Evolutionary conservation across 305 asterid genomes (phyloP), one percentile per base, ranked within the genome.

Genomic region (Euphrasia arctica): DNA sequence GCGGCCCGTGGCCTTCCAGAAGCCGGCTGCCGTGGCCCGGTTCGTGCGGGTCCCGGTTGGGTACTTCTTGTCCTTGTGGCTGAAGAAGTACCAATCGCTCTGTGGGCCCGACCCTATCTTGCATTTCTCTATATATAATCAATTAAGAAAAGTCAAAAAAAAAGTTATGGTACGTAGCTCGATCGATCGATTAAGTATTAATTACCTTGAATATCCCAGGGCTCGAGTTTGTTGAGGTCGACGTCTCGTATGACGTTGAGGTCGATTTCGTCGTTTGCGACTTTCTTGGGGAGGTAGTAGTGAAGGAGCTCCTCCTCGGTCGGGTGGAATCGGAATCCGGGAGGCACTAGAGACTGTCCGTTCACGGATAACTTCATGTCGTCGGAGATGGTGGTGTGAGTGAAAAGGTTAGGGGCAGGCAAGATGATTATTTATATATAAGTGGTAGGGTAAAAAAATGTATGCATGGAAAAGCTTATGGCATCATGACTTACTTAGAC

Each of bases 1-100:
- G 2, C 98, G 83, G 2, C 98, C 97, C 0, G 98, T 92, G 2
- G 98, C 98, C 84, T 92, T 92, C 98, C 98, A 92, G 58, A 92
- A 92, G 3, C 98, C 98, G 27, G 95, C 98, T 0, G 91, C 88
- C 0, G 98, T 92, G 0, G 98, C 98, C 22, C 98, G 93, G 64
- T 92, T 92, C 0, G 98, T 92, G 9, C 98, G 77, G 1, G 95
- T 92, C 48, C 98, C 98, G 0, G 97, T 87, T 1, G 98, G 98
- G 25, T 92, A 92, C 61, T 92, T 92, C 79, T 92, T 92, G 79
- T 92, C 97, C 43, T 92, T 92, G 89, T 92, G 98, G 71, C 98
- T 89, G 78, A 92, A 92, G 72, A 92, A 92, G 74, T 92, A 92
- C 98, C 98, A 92, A 54, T 92, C 98, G 25, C 82, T 92, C 73